These are phyloP conservation scores for Gamsiella multidivaricata DNA, from an alignment of 192 early-diverging fungal species.

Conservation along the genomic window DNA sequence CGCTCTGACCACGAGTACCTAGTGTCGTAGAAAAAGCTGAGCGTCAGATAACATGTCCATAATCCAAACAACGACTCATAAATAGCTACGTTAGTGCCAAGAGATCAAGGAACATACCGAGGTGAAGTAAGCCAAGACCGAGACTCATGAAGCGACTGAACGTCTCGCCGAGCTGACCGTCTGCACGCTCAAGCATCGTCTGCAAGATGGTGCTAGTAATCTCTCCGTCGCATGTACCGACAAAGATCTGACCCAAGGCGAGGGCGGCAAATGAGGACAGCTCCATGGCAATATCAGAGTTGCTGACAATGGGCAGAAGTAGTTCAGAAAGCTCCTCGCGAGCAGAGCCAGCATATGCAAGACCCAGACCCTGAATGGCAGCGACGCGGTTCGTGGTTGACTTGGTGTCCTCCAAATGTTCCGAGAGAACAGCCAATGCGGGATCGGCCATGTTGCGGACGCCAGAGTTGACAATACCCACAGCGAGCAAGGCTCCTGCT, in stretches of 20 bases:
- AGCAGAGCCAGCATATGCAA: slow-evolving; percentile 94
- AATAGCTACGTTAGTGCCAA: too few species aligned
- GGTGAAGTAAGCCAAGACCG: slow-evolving; percentile 88
- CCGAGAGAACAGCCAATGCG: slow-evolving; percentile 88
- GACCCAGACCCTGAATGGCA: slow-evolving; percentile 85
- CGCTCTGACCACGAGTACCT: slow-evolving; percentile 89
- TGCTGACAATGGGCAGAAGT: slow-evolving; percentile 83
- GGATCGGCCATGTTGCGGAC: slow-evolving; percentile 93
- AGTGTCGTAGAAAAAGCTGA: background rate
- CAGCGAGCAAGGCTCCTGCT: slow-evolving; percentile 91
- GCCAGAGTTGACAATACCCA: slow-evolving; percentile 91
- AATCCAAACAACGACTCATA: too few species aligned
- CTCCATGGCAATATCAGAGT: slow-evolving; percentile 86
- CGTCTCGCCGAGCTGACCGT: slow-evolving; percentile 84
- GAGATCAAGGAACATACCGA: slow-evolving; percentile 64
- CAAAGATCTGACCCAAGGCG: slow-evolving; percentile 92
- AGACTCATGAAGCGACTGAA: slow-evolving; percentile 94
- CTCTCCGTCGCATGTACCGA: slow-evolving; percentile 90
- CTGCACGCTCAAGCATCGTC: slow-evolving; percentile 95
- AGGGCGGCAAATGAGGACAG: slow-evolving; percentile 89
- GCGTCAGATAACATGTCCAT: background rate
- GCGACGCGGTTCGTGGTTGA: slow-evolving; percentile 73
- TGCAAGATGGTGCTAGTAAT: slow-evolving; percentile 92
- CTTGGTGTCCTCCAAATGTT: slow-evolving; percentile 76
- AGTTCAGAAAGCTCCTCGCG: slow-evolving; percentile 88